Evolutionary conservation across 75 land plant genomes (phyloP).

Genomic region (Pinus taeda): DNA sequence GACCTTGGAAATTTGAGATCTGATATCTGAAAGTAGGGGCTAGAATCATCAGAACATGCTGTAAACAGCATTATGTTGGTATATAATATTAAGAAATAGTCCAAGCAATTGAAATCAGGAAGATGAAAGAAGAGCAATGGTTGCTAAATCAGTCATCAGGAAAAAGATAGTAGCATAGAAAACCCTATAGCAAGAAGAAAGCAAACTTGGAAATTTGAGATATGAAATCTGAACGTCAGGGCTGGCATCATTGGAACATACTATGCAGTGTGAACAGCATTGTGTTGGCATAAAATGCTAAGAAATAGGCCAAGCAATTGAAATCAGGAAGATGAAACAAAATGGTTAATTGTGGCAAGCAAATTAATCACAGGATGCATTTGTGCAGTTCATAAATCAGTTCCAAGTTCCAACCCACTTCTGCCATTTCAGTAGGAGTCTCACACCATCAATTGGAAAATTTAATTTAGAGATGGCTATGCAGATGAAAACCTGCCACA

Average conservation of each 20-base stretch:
- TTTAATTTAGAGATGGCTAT: background rate
- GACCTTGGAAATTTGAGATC: background rate
- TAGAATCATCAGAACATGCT: background rate
- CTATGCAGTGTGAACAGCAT: no score
- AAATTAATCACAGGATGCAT: background rate
- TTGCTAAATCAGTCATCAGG: background rate
- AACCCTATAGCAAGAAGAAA: background rate
- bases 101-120: no score
- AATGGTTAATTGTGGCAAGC: no score
- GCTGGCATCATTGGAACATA: background rate
- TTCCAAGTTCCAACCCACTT: background rate
- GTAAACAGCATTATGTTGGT: background rate
- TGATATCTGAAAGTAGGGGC: background rate
- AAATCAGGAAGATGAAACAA: background rate
- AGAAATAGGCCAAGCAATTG: background rate
- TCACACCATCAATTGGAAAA: background rate
- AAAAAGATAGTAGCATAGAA: background rate
- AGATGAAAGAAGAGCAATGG: no score
- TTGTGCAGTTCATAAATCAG: background rate
- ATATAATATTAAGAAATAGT: background rate
- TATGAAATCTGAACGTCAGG: background rate
- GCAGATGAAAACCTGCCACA: conserved; percentile 63
- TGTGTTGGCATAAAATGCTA: background rate
- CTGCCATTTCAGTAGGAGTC: background rate
- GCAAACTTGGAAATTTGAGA: background rate